phyloP scores from a whole-genome alignment of 176 grass and related monocot species.

The Aegilops bicornis region DNA sequence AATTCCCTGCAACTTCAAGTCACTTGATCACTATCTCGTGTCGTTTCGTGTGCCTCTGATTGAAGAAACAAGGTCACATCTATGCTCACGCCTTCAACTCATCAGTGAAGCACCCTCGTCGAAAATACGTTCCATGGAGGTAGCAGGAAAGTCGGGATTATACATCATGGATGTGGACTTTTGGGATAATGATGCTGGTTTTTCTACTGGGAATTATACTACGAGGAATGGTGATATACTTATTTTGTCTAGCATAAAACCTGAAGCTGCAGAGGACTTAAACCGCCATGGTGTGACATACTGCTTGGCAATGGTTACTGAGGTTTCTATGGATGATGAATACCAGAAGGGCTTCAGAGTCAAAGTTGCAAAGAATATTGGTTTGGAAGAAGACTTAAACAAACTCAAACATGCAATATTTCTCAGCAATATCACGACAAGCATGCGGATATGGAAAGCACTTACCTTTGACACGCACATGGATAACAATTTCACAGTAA shows the following conservation, averaged over 20 bases:
- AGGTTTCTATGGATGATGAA: constrained; percentile 50
- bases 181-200: constrained; percentile 33
- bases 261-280: constrained; percentile 42
- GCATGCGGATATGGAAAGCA: constrained; percentile 56
- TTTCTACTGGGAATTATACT: constrained; percentile 38
- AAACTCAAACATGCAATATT: constrained; percentile 48
- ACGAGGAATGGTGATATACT: constrained; percentile 61
- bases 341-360: constrained; percentile 46
- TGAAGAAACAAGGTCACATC: constrained; percentile 63
- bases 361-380: constrained; percentile 31
- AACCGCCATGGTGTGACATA: constrained; percentile 41
- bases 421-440: constrained; percentile 50
- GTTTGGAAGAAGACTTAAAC: constrained; percentile 12
- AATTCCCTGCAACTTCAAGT: constrained; percentile 51
- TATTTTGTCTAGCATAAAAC: constrained; percentile 54
- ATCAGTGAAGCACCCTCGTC: constrained; percentile 46
- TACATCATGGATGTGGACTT: constrained; percentile 54
- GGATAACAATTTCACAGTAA: constrained; percentile 59
- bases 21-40: constrained; percentile 40
- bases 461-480: constrained; percentile 2
- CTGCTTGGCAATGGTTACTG: constrained; percentile 52
- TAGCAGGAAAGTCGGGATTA: neutral
- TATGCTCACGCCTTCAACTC: constrained; percentile 49
- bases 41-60: constrained; percentile 55
- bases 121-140: constrained; percentile 48